These are phyloP conservation scores for Myriosclerotinia curreyana DNA, from an alignment of 2,329 filamentous ascomycete genomes.

Conservation along the genomic window DNA sequence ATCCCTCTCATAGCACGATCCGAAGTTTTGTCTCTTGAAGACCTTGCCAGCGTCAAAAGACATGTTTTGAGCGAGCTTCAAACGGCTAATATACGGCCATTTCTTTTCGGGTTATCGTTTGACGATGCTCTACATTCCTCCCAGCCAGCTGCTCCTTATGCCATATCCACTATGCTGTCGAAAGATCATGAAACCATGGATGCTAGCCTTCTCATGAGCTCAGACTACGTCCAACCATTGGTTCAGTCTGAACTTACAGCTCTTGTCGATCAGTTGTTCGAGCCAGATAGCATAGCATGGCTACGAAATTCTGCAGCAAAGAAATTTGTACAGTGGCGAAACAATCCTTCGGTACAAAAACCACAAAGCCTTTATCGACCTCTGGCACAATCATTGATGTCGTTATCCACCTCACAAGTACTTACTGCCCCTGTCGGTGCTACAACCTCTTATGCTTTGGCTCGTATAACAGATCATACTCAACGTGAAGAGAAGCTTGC, in stretches of 20 bases:
- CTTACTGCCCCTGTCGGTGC: slow-evolving; percentile 36
- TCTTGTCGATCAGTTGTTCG: slow-evolving; percentile 73
- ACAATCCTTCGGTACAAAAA: slow-evolving; percentile 38
- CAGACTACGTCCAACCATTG: slow-evolving; percentile 82
- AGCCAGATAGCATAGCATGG: slow-evolving; percentile 73
- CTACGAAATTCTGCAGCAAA: slow-evolving; percentile 78
- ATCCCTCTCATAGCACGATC: slow-evolving; percentile 77
- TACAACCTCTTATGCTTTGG: slow-evolving; percentile 55
- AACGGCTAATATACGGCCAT: slow-evolving; percentile 58
- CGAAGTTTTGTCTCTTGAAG: slow-evolving; percentile 61
- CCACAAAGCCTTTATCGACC: slow-evolving; percentile 42
- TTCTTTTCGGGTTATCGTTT: slow-evolving; percentile 54
- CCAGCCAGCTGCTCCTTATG: slow-evolving; percentile 55
- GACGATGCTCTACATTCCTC: slow-evolving; percentile 26
- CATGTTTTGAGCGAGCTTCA: slow-evolving; percentile 55
- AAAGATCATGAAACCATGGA: slow-evolving; percentile 83
- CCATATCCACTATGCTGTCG: slow-evolving; percentile 70
- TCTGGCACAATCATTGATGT: slow-evolving; percentile 33
- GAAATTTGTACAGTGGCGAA: slow-evolving; percentile 74
- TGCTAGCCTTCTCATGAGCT: slow-evolving; percentile 87
- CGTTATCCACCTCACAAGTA: slow-evolving; percentile 26
- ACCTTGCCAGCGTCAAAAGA: slow-evolving; percentile 58
- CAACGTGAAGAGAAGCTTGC: slow-evolving; percentile 59
- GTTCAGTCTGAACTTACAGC: slow-evolving; percentile 67
- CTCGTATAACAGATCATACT: slow-evolving; percentile 57